These are phyloP conservation scores for Fraxinus velutina DNA, from an alignment of 305 asterid species.

Conservation along the genomic window DNA sequence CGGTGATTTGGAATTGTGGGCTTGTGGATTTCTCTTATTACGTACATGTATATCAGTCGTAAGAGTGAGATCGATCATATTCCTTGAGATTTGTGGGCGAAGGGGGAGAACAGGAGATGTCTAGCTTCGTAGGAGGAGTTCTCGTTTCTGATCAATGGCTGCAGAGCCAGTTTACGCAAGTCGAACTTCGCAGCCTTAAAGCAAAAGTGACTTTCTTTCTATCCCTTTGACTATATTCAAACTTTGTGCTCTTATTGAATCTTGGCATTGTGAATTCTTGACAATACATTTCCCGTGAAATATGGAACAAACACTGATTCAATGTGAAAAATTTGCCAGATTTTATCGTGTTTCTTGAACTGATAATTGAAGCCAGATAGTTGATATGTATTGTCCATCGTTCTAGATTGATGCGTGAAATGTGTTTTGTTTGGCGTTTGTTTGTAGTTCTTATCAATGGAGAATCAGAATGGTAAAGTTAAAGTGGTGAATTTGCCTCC, in stretches of 20 bases:
- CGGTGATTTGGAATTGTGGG: neutral
- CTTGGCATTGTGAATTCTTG: neutral
- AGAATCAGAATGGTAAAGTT: conserved; percentile 71
- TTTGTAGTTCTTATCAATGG: conserved; percentile 54
- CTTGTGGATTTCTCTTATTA: neutral
- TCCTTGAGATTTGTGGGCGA: conserved; percentile 45
- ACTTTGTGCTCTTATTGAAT: neutral
- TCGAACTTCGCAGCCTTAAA: conserved; percentile 80
- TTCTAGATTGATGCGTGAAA: conserved; percentile 20
- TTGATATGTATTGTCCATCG: conserved; percentile 13
- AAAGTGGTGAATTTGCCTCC: conserved; percentile 65
- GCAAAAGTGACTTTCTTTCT: conserved; percentile 50
- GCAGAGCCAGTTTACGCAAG: conserved; percentile 93
- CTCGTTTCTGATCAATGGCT: conserved; percentile 93
- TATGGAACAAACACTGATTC: neutral
- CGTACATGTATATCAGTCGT: neutral
- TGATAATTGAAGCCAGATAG: conserved; percentile 14
- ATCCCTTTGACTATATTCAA: neutral
- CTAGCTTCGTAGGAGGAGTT: conserved; percentile 83
- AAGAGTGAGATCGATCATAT: neutral
- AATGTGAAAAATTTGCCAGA: neutral
- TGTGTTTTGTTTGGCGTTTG: conserved; percentile 10
- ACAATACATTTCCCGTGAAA: neutral
- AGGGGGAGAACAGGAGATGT: conserved; percentile 53
- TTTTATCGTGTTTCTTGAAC: neutral